These are phyloP conservation scores for Monosporascus cannonballus DNA, from an alignment of 2,329 filamentous ascomycete genomes.

Conservation along the genomic window DNA sequence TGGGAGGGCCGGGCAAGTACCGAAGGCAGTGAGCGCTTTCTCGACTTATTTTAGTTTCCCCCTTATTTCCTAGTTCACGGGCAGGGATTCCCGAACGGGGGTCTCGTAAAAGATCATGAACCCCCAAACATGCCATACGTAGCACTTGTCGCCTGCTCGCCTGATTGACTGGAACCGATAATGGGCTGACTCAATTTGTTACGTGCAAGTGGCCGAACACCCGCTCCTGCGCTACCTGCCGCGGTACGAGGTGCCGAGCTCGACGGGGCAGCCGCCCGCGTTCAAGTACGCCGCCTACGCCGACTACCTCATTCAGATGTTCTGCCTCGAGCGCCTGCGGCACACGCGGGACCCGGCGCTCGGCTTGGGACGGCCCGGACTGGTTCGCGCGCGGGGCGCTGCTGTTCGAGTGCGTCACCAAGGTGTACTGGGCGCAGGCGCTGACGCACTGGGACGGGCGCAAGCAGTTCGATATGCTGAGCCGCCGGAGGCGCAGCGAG, in stretches of 20 bases:
- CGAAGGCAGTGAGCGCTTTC: too few species aligned
- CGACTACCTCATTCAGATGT: not conserved
- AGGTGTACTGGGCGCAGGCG: not conserved
- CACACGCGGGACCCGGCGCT: not conserved
- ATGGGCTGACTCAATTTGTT: too few species aligned
- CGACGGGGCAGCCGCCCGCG: not conserved
- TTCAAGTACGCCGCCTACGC: not conserved
- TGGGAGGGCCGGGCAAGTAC: conserved; percentile 8
- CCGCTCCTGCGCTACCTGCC: not conserved
- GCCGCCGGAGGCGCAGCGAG: conserved; percentile 2
- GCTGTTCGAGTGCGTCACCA: not conserved
- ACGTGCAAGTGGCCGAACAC: not conserved
- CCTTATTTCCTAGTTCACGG: too few species aligned
- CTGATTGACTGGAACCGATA: too few species aligned
- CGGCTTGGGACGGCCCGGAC: not conserved
- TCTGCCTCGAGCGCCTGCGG: not conserved
- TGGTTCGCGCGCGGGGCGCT: not conserved
- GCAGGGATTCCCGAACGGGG: too few species aligned
- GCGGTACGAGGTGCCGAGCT: not conserved
- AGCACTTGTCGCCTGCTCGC: too few species aligned
- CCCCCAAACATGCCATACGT: too few species aligned
- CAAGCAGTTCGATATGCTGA: conserved; percentile 5
- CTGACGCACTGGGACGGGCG: conserved; percentile 1
- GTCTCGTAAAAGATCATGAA: too few species aligned
- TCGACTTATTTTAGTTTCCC: too few species aligned